Base-by-base conservation (phyloP, 306 rosid species). In the Trifolium pratense region DNA sequence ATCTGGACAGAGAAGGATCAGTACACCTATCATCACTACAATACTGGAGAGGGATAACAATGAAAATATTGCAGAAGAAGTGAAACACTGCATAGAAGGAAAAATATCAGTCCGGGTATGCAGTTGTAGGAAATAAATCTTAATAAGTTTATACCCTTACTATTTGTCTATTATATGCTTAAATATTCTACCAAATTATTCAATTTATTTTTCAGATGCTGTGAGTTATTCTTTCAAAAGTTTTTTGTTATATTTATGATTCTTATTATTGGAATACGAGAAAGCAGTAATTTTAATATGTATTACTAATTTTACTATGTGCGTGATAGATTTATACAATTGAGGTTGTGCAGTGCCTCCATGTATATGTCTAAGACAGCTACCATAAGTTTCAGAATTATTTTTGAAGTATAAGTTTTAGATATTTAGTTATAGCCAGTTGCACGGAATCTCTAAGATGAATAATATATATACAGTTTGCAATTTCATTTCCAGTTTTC, bases 11-110 rank as follows among this genome's bases (percentile, higher is more conserved):
- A 85, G 84, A 75, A 92, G 34, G 48, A 92, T 90, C 64, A 87
- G 92, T 58, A 92, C 98, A 4, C 97, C 98, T 3, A 90, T 92
- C 58, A 86, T 92, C 78, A 90, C 92, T 75, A 89, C 98, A 76
- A 72, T 74, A 69, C 97, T 92, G 46, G 84, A 86, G 74, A 34
- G 64, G 18, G 88, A 83, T 59, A 62, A 87, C 85, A 80, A 85
- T 71, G 84, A 78, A 20, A 86, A 86, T 46, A 62, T 66, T 14
- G 95, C 97, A 21, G 80, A 91, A 81, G 75, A 90, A 13, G 95
- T 90, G 66, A 85, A 87, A 77, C 95, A 89, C 75, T 96, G 91
- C 72, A 92, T 89, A 26, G 96, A 90, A 86, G 90, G 86, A 86
- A 92, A 89, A 87, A 89, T 70, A 70, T 74, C 90, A 62, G 92